These are phyloP conservation scores for Aphanomyces cochlioides DNA, from an alignment of 352 stramenopile genomes.

Conservation along the genomic window DNA sequence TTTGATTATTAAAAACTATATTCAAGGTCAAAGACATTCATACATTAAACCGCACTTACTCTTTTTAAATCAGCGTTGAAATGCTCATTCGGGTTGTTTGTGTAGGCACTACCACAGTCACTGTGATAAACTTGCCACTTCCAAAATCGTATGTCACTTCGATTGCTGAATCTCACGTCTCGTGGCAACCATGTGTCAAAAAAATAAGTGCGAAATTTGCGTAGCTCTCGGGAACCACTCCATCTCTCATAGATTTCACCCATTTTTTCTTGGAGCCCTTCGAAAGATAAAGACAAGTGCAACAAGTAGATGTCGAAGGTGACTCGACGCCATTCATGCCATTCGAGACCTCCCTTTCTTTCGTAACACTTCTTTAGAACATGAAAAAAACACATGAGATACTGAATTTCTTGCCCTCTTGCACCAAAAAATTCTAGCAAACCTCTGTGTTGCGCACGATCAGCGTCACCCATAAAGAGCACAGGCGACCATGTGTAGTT, in stretches of 20 bases:
- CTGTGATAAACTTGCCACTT: background rate
- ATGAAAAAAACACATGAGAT: background rate
- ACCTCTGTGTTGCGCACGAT: background rate
- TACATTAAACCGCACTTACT: background rate
- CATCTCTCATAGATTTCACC: background rate
- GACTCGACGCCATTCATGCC: background rate
- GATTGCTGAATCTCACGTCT: background rate
- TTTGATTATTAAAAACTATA: too few relatives aligned
- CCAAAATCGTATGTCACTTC: background rate
- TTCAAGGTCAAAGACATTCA: too few relatives aligned
- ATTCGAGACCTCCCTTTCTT: background rate
- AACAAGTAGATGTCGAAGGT: background rate
- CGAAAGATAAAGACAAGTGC: background rate
- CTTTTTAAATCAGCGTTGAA: background rate
- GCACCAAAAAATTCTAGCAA: background rate
- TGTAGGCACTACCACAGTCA: too few relatives aligned
- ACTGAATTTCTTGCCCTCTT: background rate
- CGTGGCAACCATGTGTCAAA: conserved; percentile 5
- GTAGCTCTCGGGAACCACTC: background rate
- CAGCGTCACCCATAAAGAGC: background rate
- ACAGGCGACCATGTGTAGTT: background rate
- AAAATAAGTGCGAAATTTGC: background rate
- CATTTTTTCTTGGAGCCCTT: background rate
- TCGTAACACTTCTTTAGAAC: background rate
- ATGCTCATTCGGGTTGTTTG: background rate